Evolutionary conservation across 345 rosid species (phyloP), one percentile per base, ranked within the genome.

Genomic region (Brassica cretica): DNA sequence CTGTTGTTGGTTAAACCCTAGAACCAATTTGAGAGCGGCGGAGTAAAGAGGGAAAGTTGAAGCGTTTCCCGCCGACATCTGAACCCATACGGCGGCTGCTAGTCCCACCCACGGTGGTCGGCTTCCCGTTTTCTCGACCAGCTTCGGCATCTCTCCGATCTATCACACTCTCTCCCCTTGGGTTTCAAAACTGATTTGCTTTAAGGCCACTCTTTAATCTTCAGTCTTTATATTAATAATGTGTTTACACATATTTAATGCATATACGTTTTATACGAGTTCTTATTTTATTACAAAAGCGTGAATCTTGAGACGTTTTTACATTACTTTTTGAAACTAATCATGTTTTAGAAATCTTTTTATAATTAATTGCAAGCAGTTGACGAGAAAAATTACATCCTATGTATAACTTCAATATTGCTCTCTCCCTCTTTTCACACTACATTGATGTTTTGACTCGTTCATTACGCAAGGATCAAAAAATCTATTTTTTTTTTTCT

Each of bases 61-160:
- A 25, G 72, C 68, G 79, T 77, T 90, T 53, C 94, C 99, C 1
- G 97, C 92, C 0, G 92, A 81, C 53, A 90, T 70, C 78, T 90
- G 84, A 33, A 96, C 90, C 98, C 99, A 93, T 0, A 89, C 86
- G 5, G 99, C 99, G 0, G 99, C 98, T 2, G 94, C 96, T 19
- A 93, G 82, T 0, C 98, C 97, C 37, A 93, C 92, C 99, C 99
- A 95, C 1, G 99, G 99, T 8, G 99, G 98, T 74, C 96, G 85
- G 74, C 91, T 95, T 51, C 98, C 98, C 2, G 85, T 83, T 81
- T 93, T 95, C 2, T 90, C 84, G 27, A 76, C 87, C 16, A 72
- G 78, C 32, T 74, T 89, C 55, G 81, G 78, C 92, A 88, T 86
- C 59, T 33, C 30, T 75, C 82, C 71, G 80, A 67, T 66, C 66